Evolutionary conservation across 495 filamentous ascomycete species (phyloP).

Genomic region (Echria macrotheca): DNA sequence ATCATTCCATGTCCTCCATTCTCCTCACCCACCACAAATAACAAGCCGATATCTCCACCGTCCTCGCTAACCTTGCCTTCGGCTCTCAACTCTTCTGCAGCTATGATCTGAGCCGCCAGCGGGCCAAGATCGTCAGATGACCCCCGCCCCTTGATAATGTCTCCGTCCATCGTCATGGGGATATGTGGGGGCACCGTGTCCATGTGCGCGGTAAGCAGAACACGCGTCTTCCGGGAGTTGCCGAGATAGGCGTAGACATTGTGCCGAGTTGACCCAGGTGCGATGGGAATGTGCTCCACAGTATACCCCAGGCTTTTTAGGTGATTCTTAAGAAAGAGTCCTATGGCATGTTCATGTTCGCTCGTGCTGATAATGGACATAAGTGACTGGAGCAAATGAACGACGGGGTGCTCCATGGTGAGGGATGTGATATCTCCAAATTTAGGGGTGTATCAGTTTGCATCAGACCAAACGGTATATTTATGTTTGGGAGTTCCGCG

Average conservation of each 20-base stretch:
- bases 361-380: neutral
- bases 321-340: neutral
- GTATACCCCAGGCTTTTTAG: neutral
- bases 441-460: no score
- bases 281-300: neutral
- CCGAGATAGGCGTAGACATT: neutral
- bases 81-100: neutral
- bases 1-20: constrained; percentile 73
- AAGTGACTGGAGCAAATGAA: neutral
- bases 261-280: neutral
- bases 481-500: no score
- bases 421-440: no score
- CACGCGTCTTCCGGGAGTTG: neutral
- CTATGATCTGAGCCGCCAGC: neutral
- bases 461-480: no score
- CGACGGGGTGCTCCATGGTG: neutral
- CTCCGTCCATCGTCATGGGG: neutral
- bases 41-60: constrained; percentile 58
- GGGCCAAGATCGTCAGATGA: neutral
- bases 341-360: neutral
- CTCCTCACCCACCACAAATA: constrained; percentile 88
- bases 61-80: constrained; percentile 9
- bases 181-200: neutral
- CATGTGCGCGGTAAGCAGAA: neutral
- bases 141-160: neutral